Evolutionary conservation across 2,329 filamentous ascomycete species (phyloP), one percentile per base, ranked within the genome.

Genomic region (Sphaerulina populicola): DNA sequence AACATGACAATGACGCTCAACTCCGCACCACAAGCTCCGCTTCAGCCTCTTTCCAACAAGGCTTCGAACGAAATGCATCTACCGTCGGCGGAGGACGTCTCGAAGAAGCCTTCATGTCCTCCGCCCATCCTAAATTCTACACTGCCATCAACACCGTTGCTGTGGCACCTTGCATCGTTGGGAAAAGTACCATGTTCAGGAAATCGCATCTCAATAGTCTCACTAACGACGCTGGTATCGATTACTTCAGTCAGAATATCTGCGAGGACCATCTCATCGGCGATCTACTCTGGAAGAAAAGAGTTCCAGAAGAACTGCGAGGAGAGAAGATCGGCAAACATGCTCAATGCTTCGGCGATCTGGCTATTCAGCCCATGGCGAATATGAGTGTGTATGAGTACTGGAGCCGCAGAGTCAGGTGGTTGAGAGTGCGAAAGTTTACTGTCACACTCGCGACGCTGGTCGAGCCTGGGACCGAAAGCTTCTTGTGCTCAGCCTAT

Each of bases 171-270:
- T 98, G 93, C 69, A 85, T 94, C 52, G 85, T 97, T 18, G 93
- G 93, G 45, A 98, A 98, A 72, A 94, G 88, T 63, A 97, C 94
- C 72, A 97, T 98, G 90, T 98, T 97, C 71, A 86, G 93, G 53
- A 87, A 86, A 55, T 87, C 88, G 0, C 91, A 98, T 63, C 80
- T 98, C 33, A 81, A 96, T 68, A 78, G 79, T 58, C 79, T 93
- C 7, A 84, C 81, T 0, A 62, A 69, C 0, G 75, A 64, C 66
- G 81, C 71, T 0, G 94, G 93, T 0, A 83, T 98, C 57, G 89
- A 97, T 69, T 90, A 83, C 70, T 98, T 98, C 71, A 94, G 88
- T 2, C 79, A 88, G 58, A 94, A 95, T 65, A 97, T 98, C 64
- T 98, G 93, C 72, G 94, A 98, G 68, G 93, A 98, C 65, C 93